Conservation (phyloP, 139 green algal genomes). For the Mesostigma viride region DNA sequence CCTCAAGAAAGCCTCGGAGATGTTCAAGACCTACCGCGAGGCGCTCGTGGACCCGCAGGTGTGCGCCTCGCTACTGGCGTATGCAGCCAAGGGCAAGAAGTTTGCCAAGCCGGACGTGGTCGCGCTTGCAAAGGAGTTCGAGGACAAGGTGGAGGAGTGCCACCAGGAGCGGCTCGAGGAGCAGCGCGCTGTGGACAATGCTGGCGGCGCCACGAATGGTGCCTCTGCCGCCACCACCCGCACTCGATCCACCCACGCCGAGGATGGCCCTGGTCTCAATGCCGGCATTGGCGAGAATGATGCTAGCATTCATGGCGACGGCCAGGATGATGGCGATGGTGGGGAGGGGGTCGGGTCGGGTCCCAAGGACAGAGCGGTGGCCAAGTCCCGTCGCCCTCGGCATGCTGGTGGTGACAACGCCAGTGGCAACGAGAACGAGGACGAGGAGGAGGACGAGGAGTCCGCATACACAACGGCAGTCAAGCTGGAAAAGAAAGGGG, state of each 20-base stretch:
- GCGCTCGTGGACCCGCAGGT: conserved; percentile 32
- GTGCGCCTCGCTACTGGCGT: background rate
- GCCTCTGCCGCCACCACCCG: background rate
- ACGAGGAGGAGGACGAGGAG: background rate
- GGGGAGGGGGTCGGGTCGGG: no score
- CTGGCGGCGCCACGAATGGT: background rate
- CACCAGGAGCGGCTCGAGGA: conserved; percentile 28
- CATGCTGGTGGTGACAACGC: no score
- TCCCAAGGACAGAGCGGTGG: no score
- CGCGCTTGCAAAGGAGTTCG: conserved; percentile 20
- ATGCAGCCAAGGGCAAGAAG: conserved; percentile 25
- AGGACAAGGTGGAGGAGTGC: conserved; percentile 15
- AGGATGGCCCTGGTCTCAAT: background rate
- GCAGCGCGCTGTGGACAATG: conserved; percentile 5
- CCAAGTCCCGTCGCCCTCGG: no score
- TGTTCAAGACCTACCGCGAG: conserved; percentile 60
- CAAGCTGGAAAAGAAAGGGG: background rate
- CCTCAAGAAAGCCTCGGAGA: conserved; percentile 57
- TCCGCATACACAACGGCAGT: background rate
- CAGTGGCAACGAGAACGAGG: background rate
- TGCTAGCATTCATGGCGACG: background rate
- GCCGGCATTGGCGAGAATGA: background rate
- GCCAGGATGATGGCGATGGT: background rate
- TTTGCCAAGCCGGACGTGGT: conserved; percentile 27
- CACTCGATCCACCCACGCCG: background rate